phyloP scores from a whole-genome alignment of 805 yeast species.

The Yarrowia phangngaensis region DNA sequence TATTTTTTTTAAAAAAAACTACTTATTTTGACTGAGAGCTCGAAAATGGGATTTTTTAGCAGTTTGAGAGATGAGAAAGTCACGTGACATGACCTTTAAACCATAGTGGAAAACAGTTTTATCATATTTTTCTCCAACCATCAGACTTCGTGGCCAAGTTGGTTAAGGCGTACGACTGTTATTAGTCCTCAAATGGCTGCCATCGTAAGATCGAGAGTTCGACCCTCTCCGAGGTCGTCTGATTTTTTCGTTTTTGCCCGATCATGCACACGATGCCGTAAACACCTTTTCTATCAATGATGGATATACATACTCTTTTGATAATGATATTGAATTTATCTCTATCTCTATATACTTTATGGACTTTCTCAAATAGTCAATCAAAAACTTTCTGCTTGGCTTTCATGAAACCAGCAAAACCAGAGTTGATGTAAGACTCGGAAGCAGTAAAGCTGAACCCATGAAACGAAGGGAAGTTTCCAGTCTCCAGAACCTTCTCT shows the following conservation, averaged over 20 bases:
- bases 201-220: conserved; percentile 25
- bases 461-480: conserved; percentile 10
- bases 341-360: conserved; percentile 16
- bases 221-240: conserved; percentile 26
- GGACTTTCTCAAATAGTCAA: conserved; percentile 7
- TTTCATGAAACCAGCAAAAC: conserved; percentile 19
- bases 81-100: too few species aligned
- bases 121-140: too few species aligned
- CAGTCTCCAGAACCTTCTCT: not conserved
- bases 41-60: too few species aligned
- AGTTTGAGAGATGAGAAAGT: too few species aligned
- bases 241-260: conserved; percentile 33
- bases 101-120: too few species aligned
- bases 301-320: not conserved
- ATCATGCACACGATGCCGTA: too few species aligned
- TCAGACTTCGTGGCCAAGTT: not conserved
- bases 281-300: conserved; percentile 15
- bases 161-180: conserved; percentile 17
- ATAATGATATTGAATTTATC: not conserved
- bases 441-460: conserved; percentile 22
- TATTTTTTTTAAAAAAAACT: too few species aligned
- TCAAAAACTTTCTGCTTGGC: conserved; percentile 17
- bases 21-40: too few species aligned
- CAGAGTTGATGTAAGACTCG: conserved; percentile 18
- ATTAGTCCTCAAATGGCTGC: conserved; percentile 8